Evolutionary conservation across 2,329 filamentous ascomycete species (phyloP), one percentile per base, ranked within the genome.

Genomic region (Falciphora oryzae): DNA sequence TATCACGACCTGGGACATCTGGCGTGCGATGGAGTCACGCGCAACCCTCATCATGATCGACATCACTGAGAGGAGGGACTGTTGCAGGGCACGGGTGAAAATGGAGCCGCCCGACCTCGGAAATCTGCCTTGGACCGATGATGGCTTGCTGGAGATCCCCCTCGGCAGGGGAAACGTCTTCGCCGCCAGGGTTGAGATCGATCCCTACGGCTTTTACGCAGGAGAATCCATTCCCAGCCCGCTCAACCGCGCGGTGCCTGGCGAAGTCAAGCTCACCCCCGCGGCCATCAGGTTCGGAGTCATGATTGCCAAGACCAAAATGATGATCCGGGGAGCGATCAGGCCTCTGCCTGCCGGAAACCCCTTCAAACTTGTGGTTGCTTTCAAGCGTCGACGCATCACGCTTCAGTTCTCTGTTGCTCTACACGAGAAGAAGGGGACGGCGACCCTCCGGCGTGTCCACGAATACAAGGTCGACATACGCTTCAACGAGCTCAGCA

Each of bases 251-350:
- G 63, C 60, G 57, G 65, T 67, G 58, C 73, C 75, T 1, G 66
- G 71, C 28, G 71, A 71, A 27, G 74, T 83, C 73, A 77, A 71
- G 22, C 67, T 87, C 1, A 70, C 73, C 1, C 77, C 83, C 3
- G 69, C 72, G 1, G 77, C 75, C 0, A 70, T 93, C 1, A 81
- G 86, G 25, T 89, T 93, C 68, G 90, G 91, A 0, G 78, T 86
- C 57, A 80, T 86, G 75, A 69, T 81, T 1, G 75, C 80, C 1
- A 80, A 83, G 5, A 77, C 75, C 3, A 77, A 78, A 0, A 86
- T 93, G 80, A 83, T 88, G 72, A 74, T 80, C 11, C 84, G 91
- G 80, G 82, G 82, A 63, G 81, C 78, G 4, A 68, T 78, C 8
- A 61, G 68, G 2, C 66, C 65, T 8, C 13, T 53, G 27, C 25